phyloP scores from a whole-genome alignment of 805 yeast genomes.

The Wickerhamiella shivajii region DNA sequence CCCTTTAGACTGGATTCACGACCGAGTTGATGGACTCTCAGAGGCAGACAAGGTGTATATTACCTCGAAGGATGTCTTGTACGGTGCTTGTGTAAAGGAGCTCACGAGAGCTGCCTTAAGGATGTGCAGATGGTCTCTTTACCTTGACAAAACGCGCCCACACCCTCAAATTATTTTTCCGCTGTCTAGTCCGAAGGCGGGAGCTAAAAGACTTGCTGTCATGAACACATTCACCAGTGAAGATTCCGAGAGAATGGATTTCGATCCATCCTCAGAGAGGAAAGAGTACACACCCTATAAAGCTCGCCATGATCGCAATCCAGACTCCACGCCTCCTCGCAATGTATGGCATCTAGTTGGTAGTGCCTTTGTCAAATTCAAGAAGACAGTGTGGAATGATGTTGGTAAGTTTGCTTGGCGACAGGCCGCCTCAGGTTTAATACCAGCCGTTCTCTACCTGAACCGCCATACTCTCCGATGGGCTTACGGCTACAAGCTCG shows the following conservation, averaged over 20 bases:
- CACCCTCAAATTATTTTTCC: constrained; percentile 12
- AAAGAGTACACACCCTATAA: constrained; percentile 8
- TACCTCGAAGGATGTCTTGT: constrained; percentile 12
- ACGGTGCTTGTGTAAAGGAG: constrained; percentile 13
- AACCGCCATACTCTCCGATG: constrained; percentile 17
- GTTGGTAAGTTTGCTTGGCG: neutral
- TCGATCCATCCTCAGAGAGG: constrained; percentile 9
- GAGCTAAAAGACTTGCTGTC: neutral
- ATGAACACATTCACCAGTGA: neutral
- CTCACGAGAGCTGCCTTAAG: constrained; percentile 11
- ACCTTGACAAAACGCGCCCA: constrained; percentile 12
- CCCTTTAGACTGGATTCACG: constrained; percentile 5
- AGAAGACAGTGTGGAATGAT: neutral
- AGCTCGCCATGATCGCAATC: constrained; percentile 20
- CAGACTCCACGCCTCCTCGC: constrained; percentile 23
- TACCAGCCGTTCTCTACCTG: constrained; percentile 19
- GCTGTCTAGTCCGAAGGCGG: neutral
- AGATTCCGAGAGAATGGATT: constrained; percentile 10
- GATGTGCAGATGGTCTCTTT: constrained; percentile 14
- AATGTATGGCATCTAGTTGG: constrained; percentile 19
- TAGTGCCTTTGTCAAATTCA: neutral
- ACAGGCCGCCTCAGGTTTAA: neutral
- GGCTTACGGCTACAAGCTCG: constrained; percentile 16
- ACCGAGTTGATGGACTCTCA: neutral
- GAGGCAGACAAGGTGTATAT: constrained; percentile 8